Conservation (phyloP, 768 basidiomycete species). For the Gymnopilus dilepis region DNA sequence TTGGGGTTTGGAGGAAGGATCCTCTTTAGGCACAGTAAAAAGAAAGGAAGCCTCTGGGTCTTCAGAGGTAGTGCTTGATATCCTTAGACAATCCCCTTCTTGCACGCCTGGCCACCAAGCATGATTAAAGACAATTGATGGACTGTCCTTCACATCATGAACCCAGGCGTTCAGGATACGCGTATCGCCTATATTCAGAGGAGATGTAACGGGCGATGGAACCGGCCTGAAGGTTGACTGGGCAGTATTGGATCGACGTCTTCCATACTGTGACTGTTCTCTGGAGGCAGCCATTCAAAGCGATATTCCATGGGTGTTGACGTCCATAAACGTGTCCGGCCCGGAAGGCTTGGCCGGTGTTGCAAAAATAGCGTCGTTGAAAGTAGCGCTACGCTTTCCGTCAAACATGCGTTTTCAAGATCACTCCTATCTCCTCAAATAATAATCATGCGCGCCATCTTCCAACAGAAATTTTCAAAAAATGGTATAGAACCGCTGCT, state of each 20-base stretch:
- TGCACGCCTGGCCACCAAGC: constrained; percentile 78
- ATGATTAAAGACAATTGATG: constrained; percentile 70
- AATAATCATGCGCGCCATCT: background rate
- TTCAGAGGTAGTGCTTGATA: constrained; percentile 48
- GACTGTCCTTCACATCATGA: constrained; percentile 66
- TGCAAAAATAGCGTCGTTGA: background rate
- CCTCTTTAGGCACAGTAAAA: constrained; percentile 72
- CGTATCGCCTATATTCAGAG: constrained; percentile 63
- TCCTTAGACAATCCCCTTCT: constrained; percentile 75
- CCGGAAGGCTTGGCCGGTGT: background rate
- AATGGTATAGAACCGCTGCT: background rate
- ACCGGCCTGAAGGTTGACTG: constrained; percentile 65
- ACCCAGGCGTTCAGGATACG: constrained; percentile 76
- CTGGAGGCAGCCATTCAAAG: constrained; percentile 60
- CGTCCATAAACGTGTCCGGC: background rate
- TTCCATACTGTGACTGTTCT: constrained; percentile 67
- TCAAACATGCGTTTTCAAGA: background rate
- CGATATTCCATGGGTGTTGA: background rate
- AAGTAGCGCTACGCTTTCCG: background rate
- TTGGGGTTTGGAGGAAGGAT: constrained; percentile 61
- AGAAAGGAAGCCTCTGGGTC: constrained; percentile 51
- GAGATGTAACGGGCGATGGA: constrained; percentile 40
- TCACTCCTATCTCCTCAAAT: background rate
- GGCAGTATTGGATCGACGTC: constrained; percentile 76
- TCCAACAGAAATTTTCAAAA: background rate